phyloP scores from a whole-genome alignment of 2,329 filamentous ascomycete genomes.

The Penicillium sp. region DNA sequence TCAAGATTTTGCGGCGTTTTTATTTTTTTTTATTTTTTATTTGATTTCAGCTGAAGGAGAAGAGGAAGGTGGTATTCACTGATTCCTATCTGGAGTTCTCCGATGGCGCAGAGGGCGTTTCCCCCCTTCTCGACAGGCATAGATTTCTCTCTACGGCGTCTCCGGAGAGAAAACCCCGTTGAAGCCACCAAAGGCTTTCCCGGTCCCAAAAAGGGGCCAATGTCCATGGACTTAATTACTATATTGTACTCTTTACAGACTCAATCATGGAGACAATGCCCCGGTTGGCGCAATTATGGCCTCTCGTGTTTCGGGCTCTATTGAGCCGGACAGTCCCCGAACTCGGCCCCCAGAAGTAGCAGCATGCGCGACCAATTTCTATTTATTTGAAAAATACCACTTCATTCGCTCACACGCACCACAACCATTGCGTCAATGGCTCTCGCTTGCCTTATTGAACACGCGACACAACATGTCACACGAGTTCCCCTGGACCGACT shows the following conservation, averaged over 20 bases:
- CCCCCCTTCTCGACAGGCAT: background rate
- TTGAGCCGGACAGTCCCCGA: background rate
- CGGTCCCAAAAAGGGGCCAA: background rate
- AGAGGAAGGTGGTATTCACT: slow-evolving; percentile 14
- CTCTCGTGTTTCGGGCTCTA: background rate
- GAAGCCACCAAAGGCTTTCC: background rate
- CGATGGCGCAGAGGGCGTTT: background rate
- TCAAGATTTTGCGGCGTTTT: slow-evolving; percentile 4
- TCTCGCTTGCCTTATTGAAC: slow-evolving; percentile 39
- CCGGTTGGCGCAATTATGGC: background rate
- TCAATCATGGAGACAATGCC: background rate
- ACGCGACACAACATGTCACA: slow-evolving; percentile 35
- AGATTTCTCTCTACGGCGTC: background rate
- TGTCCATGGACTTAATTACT: background rate
- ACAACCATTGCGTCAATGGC: slow-evolving; percentile 40
- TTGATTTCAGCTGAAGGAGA: background rate
- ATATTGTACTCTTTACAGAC: background rate
- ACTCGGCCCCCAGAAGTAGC: background rate
- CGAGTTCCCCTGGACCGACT: slow-evolving; percentile 40
- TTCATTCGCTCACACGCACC: slow-evolving; percentile 36
- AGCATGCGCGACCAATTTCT: background rate
- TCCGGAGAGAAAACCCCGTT: slow-evolving; percentile 5
- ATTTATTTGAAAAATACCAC: background rate
- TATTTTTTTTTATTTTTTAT: background rate
- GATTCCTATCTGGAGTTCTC: background rate